Evolutionary conservation across 2,329 filamentous ascomycete genomes (phyloP).

Genomic region (Pseudocercospora pini-densiflorae): DNA sequence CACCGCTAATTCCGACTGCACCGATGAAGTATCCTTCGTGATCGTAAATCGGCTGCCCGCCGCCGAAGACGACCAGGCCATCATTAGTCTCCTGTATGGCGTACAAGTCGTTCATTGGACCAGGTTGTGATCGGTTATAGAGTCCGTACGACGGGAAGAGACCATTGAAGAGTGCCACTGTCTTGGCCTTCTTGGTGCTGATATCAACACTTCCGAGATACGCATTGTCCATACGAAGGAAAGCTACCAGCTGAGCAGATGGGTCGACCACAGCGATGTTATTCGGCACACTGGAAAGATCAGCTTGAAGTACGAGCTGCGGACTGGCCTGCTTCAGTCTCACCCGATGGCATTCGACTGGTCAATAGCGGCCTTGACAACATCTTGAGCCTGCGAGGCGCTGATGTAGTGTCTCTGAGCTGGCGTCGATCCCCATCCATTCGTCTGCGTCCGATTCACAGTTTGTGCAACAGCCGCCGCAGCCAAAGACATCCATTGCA

Average conservation of each 20-base stretch:
- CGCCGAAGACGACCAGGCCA: slow-evolving; percentile 37
- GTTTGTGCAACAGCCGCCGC: slow-evolving; percentile 9
- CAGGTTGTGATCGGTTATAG: slow-evolving; percentile 33
- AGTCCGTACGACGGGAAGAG: slow-evolving; percentile 33
- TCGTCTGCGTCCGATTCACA: slow-evolving; percentile 33
- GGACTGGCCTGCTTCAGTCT: neutral
- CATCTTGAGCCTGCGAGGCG: slow-evolving; percentile 29
- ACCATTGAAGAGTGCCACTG: slow-evolving; percentile 37
- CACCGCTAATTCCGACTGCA: slow-evolving; percentile 37
- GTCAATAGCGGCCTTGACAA: slow-evolving; percentile 31
- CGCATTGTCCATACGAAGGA: slow-evolving; percentile 39
- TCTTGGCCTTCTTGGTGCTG: slow-evolving; percentile 38
- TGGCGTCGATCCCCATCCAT: slow-evolving; percentile 32
- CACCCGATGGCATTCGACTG: slow-evolving; percentile 23
- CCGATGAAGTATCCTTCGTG: slow-evolving; percentile 35
- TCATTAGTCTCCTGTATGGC: slow-evolving; percentile 37
- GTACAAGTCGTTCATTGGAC: slow-evolving; percentile 24
- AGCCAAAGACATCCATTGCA: neutral
- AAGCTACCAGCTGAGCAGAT: slow-evolving; percentile 35
- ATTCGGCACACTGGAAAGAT: slow-evolving; percentile 26
- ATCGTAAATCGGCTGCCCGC: slow-evolving; percentile 35
- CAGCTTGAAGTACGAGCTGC: neutral
- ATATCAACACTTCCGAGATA: slow-evolving; percentile 37
- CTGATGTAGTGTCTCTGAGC: slow-evolving; percentile 34
- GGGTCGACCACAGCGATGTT: slow-evolving; percentile 39